Percentiles rank a stretch among this genome's conserved stretches.
These are phyloP conservation scores for Exobasidium rhododendri DNA, from an alignment of 1,284 basidiomycete species.

Conservation along the genomic window DNA sequence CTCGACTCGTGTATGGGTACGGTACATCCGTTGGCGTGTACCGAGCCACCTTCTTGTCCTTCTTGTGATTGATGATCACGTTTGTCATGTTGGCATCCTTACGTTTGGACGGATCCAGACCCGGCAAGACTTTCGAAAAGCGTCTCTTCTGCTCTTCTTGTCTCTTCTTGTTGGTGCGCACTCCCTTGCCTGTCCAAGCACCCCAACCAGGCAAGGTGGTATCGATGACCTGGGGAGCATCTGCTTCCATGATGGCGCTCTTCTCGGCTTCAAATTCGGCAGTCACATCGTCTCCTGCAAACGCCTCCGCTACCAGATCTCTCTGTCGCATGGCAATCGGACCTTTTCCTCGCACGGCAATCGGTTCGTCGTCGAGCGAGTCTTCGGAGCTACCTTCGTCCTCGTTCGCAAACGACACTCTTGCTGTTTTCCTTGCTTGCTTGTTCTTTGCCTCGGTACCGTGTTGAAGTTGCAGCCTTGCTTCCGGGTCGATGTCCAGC, in stretches of 20 bases:
- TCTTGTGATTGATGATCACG: constrained; percentile 89
- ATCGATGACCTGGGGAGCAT: constrained; percentile 78
- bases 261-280: constrained; percentile 83
- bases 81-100: constrained; percentile 79
- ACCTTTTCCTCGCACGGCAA: not conserved
- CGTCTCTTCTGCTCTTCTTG: constrained; percentile 6
- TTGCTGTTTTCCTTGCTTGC: constrained; percentile 14
- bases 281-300: constrained; percentile 93
- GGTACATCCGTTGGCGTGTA: constrained; percentile 78
- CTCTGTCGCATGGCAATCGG: constrained; percentile 62
- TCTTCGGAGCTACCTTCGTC: constrained; percentile 9
- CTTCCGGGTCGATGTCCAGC: constrained; percentile 25
- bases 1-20: constrained; percentile 84
- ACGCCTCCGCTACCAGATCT: constrained; percentile 86
- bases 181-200: constrained; percentile 80
- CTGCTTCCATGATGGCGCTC: constrained; percentile 70
- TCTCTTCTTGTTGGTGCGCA: constrained; percentile 51
- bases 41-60: constrained; percentile 86
- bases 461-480: constrained; percentile 12
- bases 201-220: constrained; percentile 95
- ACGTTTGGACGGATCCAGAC: constrained; percentile 72
- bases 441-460: constrained; percentile 3
- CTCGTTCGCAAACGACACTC: constrained; percentile 13
- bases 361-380: constrained; percentile 11
- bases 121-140: constrained; percentile 49